Base-by-base conservation (phyloP, 2,329 filamentous ascomycete species). In the Botryosphaeria dothidea region DNA sequence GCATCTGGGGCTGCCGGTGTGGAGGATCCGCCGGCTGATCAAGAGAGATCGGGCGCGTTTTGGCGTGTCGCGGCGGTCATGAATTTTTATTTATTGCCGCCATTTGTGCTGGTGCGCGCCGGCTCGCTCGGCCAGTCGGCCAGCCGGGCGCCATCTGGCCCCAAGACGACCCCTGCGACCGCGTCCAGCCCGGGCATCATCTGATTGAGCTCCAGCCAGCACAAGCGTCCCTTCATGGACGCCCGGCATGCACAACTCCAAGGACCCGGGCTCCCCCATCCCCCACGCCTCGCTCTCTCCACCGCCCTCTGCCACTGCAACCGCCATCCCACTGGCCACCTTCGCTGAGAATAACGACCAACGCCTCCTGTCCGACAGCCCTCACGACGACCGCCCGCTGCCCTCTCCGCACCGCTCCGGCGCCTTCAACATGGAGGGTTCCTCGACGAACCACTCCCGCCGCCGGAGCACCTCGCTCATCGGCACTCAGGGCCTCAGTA, bases 401-500 rank as follows among this genome's bases (percentile, higher is more conserved):
- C 60, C 34, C 19, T 45, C 60, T 43, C 49, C 60, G 36, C 60
- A 43, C 48, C 38, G 48, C 60, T 52, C 60, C 60, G 60, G 60
- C 46, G 60, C 60, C 49, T 63, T 43, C 56, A 60, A 25, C 56
- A 60, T 60, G 56, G 56, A 60, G 56, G 56, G 56, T 60, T 60
- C 56, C 15, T 60, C 56, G 56, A 21, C 41, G 56, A 64, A 57
- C 49, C 62, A 65, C 62, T 65, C 62, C 29, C 62, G 62, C 41
- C 62, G 62, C 41, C 43, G 62, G 54, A 58, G 52, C 51, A 65
- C 62, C 52, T 65, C 62, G 43, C 48, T 60, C 34, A 49, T 60
- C 27, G 41, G 52, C 43, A 36, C 49, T 31, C 56, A 60, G 15
- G 46, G 21, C 36, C 36, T 43, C 13, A 34, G 48, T 8, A 36